Evolutionary conservation across 1,284 basidiomycete species (phyloP).

Genomic region (Ceratobasidium sp.): DNA sequence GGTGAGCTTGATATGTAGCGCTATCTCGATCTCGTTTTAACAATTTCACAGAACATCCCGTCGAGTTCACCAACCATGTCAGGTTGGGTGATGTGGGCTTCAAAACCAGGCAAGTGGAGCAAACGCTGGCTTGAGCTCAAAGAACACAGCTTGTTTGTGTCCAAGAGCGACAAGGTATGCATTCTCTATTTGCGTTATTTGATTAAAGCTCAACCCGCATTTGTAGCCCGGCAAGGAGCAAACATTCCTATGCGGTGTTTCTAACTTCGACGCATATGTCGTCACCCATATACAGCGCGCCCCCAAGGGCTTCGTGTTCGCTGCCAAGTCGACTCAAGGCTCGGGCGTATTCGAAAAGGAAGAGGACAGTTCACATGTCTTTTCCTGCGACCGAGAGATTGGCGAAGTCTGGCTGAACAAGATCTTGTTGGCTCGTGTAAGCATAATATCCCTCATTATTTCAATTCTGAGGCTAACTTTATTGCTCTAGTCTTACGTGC

Average conservation of each 20-base stretch:
- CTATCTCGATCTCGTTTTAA: background rate
- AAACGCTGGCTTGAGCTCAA: slow-evolving; percentile 87
- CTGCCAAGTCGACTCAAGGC: slow-evolving; percentile 87
- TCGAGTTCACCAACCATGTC: slow-evolving; percentile 72
- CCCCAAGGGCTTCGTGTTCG: slow-evolving; percentile 82
- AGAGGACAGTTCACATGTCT: slow-evolving; percentile 83
- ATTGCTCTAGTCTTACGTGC: slow-evolving; percentile 72
- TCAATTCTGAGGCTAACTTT: slow-evolving; percentile 43
- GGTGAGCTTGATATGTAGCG: slow-evolving; percentile 22
- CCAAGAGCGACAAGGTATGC: slow-evolving; percentile 84
- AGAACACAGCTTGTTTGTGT: slow-evolving; percentile 84
- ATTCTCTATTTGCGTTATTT: slow-evolving; percentile 8
- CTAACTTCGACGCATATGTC: slow-evolving; percentile 85
- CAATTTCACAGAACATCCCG: slow-evolving; percentile 67
- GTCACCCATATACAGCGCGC: slow-evolving; percentile 76
- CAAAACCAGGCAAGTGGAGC: slow-evolving; percentile 90
- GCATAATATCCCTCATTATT: slow-evolving; percentile 50
- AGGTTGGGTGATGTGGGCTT: slow-evolving; percentile 85
- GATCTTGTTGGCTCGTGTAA: slow-evolving; percentile 78
- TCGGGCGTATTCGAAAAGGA: slow-evolving; percentile 84
- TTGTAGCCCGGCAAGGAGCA: slow-evolving; percentile 79
- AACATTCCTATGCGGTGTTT: slow-evolving; percentile 77
- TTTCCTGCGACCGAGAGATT: slow-evolving; percentile 76
- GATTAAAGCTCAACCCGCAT: background rate
- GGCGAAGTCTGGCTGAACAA: slow-evolving; percentile 76